A percentile compares a stretch with the other conserved stretches of the same genome.
phyloP scores from a whole-genome alignment of 2,329 filamentous ascomycete species.

The Aspergillus glaucus region DNA sequence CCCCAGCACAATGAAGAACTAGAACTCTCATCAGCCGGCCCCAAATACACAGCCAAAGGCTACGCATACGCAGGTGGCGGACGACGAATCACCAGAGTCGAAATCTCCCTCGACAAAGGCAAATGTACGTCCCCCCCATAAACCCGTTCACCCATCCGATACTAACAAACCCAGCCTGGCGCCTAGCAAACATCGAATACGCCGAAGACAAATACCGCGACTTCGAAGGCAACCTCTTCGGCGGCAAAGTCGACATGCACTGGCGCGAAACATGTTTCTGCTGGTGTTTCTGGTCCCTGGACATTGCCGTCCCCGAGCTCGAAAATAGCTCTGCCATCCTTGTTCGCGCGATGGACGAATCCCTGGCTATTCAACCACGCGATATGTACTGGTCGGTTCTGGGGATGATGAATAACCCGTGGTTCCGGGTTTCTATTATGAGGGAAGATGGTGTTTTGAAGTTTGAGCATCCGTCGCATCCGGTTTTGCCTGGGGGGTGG shows the following conservation, averaged over 20 bases:
- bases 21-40: slow-evolving; percentile 40
- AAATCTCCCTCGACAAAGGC: slow-evolving; percentile 77
- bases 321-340: slow-evolving; percentile 63
- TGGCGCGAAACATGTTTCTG: slow-evolving; percentile 80
- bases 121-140: slow-evolving; percentile 41
- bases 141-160: background rate
- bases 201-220: slow-evolving; percentile 78
- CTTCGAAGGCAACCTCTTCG: slow-evolving; percentile 59
- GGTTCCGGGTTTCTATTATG: slow-evolving; percentile 75
- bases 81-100: slow-evolving; percentile 72
- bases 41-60: slow-evolving; percentile 62
- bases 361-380: slow-evolving; percentile 75
- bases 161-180: slow-evolving; percentile 51
- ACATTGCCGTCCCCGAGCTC: slow-evolving; percentile 59
- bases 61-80: slow-evolving; percentile 89
- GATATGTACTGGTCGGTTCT: slow-evolving; percentile 96
- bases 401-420: slow-evolving; percentile 98
- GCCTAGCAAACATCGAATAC: slow-evolving; percentile 69
- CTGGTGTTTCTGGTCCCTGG: slow-evolving; percentile 86
- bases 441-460: slow-evolving; percentile 58
- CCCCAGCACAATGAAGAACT: slow-evolving; percentile 72
- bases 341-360: slow-evolving; percentile 83
- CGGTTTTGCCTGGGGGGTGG: slow-evolving; percentile 76
- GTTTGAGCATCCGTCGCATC: slow-evolving; percentile 86
- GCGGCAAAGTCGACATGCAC: slow-evolving; percentile 70